Evolutionary conservation across 1,284 basidiomycete genomes (phyloP).

Genomic region (Irpex sp.): DNA sequence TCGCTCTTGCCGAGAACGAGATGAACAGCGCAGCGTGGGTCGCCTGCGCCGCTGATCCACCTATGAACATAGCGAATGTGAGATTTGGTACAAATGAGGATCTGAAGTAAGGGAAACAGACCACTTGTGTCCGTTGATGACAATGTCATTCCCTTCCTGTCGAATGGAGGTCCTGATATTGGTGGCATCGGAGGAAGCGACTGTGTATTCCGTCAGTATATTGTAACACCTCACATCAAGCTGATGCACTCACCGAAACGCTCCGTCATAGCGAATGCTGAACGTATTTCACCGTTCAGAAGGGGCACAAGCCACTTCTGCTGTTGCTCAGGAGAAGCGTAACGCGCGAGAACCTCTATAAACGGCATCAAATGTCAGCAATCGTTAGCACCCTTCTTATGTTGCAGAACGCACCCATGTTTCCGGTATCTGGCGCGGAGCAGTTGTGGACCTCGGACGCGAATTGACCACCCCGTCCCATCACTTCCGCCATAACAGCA

Average conservation of each 20-base stretch:
- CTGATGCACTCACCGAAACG: slow-evolving; percentile 57
- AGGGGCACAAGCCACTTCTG: slow-evolving; percentile 86
- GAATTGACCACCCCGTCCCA: slow-evolving; percentile 78
- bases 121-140: slow-evolving; percentile 98
- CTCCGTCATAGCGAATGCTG: slow-evolving; percentile 94
- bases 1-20: slow-evolving; percentile 93
- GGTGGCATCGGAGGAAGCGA: slow-evolving; percentile 93
- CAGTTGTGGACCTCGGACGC: slow-evolving; percentile 90
- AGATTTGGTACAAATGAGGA: slow-evolving; percentile 2
- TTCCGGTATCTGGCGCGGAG: slow-evolving; percentile 92
- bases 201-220: slow-evolving; percentile 31
- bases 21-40: slow-evolving; percentile 86
- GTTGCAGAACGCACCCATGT: slow-evolving; percentile 70
- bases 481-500: slow-evolving; percentile 92
- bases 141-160: slow-evolving; percentile 82
- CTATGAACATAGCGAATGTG: slow-evolving; percentile 27
- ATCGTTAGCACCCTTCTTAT: not conserved
- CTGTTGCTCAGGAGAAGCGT: slow-evolving; percentile 87
- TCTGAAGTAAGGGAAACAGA: slow-evolving; percentile 19
- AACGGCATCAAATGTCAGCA: not conserved
- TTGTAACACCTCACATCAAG: not conserved
- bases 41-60: slow-evolving; percentile 98
- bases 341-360: slow-evolving; percentile 91
- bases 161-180: slow-evolving; percentile 91
- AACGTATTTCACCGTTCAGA: slow-evolving; percentile 89